These are phyloP conservation scores for Sicyos baderoa DNA, from an alignment of 306 rosid species.

Conservation along the genomic window DNA sequence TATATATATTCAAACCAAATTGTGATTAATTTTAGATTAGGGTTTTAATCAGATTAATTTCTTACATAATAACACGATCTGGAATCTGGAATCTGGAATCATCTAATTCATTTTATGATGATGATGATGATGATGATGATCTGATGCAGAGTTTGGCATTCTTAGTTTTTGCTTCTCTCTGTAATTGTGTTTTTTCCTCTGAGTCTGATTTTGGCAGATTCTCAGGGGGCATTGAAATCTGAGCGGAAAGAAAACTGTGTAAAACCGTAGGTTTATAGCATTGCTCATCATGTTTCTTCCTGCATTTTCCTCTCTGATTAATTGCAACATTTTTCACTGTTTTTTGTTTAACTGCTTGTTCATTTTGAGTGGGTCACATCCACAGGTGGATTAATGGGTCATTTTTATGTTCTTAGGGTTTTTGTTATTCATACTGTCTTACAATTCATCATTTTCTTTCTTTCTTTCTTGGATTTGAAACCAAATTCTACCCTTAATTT, in stretches of 20 bases:
- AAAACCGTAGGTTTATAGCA: constrained; percentile 28
- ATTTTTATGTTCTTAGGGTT: constrained; percentile 17
- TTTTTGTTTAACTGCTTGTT: constrained; percentile 30
- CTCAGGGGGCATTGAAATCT: constrained; percentile 20
- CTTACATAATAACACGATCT: background rate
- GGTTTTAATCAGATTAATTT: background rate
- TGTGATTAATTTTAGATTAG: background rate
- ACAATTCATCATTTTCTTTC: background rate
- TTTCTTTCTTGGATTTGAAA: constrained; percentile 2
- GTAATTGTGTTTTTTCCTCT: constrained; percentile 6
- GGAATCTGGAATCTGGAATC: background rate
- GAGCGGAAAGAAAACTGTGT: constrained; percentile 18
- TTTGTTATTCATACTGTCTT: background rate
- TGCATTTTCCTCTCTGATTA: background rate
- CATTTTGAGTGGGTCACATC: constrained; percentile 55
- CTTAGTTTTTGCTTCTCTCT: background rate
- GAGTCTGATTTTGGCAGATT: constrained; percentile 23
- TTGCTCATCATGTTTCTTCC: constrained; percentile 24
- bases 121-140: too few species aligned
- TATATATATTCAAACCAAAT: too few species aligned
- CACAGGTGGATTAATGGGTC: constrained; percentile 32
- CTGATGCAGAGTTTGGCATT: background rate
- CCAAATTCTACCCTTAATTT: background rate
- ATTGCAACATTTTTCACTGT: constrained; percentile 8
- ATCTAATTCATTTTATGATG: background rate